phyloP scores from a whole-genome alignment of 2,329 filamentous ascomycete genomes.

The Neospermospora avenae region DNA sequence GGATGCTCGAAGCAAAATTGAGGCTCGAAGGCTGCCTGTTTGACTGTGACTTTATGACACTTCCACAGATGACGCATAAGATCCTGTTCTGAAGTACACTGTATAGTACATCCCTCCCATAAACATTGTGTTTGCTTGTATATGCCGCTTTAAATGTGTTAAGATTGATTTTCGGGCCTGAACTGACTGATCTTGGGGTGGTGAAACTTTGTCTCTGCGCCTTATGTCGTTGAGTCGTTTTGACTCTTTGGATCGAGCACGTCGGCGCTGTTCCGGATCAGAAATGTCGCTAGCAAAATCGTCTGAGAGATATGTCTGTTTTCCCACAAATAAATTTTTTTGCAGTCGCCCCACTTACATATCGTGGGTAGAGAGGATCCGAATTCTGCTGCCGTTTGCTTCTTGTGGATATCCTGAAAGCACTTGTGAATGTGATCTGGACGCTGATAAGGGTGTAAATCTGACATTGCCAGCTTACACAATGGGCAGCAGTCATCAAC shows the following conservation, averaged over 20 bases:
- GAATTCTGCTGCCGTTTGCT: background rate
- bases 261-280: background rate
- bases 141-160: no score
- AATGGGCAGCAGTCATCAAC: background rate
- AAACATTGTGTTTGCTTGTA: no score
- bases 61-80: no score
- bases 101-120: no score
- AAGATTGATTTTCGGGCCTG: no score
- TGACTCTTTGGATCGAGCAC: background rate
- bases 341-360: background rate
- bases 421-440: background rate
- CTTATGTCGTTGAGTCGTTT: background rate
- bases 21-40: no score
- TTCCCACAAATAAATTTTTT: background rate
- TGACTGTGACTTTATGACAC: no score
- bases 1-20: background rate
- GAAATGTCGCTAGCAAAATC: background rate
- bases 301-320: background rate
- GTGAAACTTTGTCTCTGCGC: no score
- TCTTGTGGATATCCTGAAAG: background rate
- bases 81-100: no score
- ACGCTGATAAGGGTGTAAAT: background rate
- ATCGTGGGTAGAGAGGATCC: background rate
- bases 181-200: no score
- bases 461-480: background rate